A percentile compares a stretch with the other conserved stretches of the same genome.
phyloP scores from a whole-genome alignment of 1,284 basidiomycete genomes.

The Tilletia indica region DNA sequence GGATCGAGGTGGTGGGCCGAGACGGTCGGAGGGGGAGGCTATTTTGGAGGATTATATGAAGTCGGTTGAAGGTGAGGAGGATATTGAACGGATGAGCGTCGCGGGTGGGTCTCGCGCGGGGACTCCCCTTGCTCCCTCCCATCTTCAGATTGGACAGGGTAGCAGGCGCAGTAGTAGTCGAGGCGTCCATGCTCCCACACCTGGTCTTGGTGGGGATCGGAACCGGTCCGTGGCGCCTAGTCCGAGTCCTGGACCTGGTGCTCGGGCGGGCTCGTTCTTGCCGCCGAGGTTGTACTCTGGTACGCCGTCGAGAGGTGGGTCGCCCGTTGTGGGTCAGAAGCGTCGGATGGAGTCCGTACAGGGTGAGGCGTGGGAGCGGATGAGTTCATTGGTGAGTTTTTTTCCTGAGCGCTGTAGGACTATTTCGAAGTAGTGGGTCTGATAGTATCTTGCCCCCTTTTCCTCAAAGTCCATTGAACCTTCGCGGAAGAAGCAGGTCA shows the following conservation, averaged over 20 bases:
- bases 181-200: too few species aligned
- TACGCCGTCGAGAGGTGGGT: not conserved
- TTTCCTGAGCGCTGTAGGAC: not conserved
- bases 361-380: slow-evolving; percentile 1
- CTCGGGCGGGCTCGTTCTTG: not conserved
- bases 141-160: too few species aligned
- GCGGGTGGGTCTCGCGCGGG: not conserved
- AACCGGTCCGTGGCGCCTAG: slow-evolving; percentile 10
- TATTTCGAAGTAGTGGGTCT: not conserved
- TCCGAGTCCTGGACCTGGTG: slow-evolving; percentile 2
- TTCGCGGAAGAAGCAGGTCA: slow-evolving; percentile 1
- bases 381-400: slow-evolving; percentile 8
- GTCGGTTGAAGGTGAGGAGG: slow-evolving; percentile 4
- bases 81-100: slow-evolving; percentile 3
- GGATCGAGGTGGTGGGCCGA: not conserved
- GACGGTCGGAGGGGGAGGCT: slow-evolving; percentile 8
- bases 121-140: not conserved
- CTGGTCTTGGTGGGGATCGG: not conserved
- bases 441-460: not conserved
- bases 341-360: not conserved
- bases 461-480: slow-evolving; percentile 2
- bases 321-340: slow-evolving; percentile 7
- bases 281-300: not conserved
- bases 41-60: slow-evolving; percentile 5
- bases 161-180: too few species aligned